These are phyloP conservation scores for Trifolium repens DNA, from an alignment of 306 rosid species.

Conservation along the genomic window DNA sequence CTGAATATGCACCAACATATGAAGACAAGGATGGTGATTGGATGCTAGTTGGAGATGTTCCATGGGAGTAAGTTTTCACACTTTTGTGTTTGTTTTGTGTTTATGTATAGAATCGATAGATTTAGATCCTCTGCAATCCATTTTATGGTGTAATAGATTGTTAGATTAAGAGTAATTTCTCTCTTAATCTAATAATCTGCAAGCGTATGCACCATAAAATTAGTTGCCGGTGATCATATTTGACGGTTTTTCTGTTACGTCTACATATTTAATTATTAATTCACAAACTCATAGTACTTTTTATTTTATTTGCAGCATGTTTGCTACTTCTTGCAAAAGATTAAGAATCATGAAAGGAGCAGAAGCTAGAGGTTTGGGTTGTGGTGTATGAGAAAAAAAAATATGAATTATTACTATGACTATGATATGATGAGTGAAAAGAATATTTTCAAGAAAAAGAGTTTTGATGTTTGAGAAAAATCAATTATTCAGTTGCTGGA, in stretches of 20 bases:
- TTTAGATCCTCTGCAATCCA: background rate
- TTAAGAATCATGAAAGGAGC: slow-evolving; percentile 92
- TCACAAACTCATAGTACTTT: slow-evolving; percentile 29
- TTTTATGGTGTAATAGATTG: background rate
- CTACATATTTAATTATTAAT: background rate
- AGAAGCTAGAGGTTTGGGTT: slow-evolving; percentile 85
- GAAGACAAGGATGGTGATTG: slow-evolving; percentile 96
- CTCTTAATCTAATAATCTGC: background rate
- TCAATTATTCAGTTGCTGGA: slow-evolving; percentile 55
- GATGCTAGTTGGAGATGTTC: slow-evolving; percentile 99
- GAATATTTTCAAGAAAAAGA: slow-evolving; percentile 11
- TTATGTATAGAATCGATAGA: background rate
- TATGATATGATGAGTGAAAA: slow-evolving; percentile 4
- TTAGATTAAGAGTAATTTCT: background rate
- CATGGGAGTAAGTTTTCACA: slow-evolving; percentile 81
- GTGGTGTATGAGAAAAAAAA: slow-evolving; percentile 57
- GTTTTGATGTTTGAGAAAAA: slow-evolving; percentile 39
- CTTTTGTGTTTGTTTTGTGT: background rate
- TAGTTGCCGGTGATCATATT: background rate
- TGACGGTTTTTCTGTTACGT: background rate
- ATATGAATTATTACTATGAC: background rate
- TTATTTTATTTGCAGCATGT: slow-evolving; percentile 62
- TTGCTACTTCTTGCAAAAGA: slow-evolving; percentile 84
- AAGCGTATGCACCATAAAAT: background rate
- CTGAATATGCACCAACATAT: slow-evolving; percentile 88